A percentile compares a stretch with the other conserved stretches of the same genome.
These are phyloP conservation scores for Hsuehochloa calcarea DNA, from an alignment of 176 grass and related monocot genomes.

Conservation along the genomic window DNA sequence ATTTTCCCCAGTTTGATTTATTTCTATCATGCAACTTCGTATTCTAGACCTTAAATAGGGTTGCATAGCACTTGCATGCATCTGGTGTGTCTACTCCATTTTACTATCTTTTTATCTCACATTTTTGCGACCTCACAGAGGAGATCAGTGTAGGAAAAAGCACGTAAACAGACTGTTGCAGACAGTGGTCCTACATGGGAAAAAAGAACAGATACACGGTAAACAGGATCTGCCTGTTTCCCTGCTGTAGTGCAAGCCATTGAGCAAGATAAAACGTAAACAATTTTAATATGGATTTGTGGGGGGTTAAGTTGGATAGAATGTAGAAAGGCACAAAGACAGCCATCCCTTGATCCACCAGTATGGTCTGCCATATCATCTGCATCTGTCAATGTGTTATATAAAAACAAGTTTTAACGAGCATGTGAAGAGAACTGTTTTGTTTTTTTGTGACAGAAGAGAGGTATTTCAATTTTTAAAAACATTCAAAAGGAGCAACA, in stretches of 20 bases:
- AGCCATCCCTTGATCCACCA: background rate
- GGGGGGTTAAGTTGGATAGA: background rate
- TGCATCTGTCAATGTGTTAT: background rate
- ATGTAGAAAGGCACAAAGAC: background rate
- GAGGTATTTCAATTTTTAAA: background rate
- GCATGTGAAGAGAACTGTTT: background rate
- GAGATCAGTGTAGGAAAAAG: background rate
- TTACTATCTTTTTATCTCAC: background rate
- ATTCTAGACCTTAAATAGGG: background rate
- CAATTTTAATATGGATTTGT: background rate
- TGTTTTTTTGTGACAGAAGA: background rate
- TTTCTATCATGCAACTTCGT: background rate
- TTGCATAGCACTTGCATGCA: background rate
- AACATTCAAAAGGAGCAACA: background rate
- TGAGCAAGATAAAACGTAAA: background rate
- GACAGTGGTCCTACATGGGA: background rate
- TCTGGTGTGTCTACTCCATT: background rate
- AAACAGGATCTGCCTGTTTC: background rate
- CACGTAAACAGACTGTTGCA: background rate
- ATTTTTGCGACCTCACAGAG: background rate
- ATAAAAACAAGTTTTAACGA: background rate
- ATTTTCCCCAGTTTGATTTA: background rate
- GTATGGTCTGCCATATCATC: background rate
- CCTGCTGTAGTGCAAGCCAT: background rate
- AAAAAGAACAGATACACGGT: background rate